Evolutionary conservation across 768 basidiomycete genomes (phyloP).

Genomic region (Calvatia gigantea): DNA sequence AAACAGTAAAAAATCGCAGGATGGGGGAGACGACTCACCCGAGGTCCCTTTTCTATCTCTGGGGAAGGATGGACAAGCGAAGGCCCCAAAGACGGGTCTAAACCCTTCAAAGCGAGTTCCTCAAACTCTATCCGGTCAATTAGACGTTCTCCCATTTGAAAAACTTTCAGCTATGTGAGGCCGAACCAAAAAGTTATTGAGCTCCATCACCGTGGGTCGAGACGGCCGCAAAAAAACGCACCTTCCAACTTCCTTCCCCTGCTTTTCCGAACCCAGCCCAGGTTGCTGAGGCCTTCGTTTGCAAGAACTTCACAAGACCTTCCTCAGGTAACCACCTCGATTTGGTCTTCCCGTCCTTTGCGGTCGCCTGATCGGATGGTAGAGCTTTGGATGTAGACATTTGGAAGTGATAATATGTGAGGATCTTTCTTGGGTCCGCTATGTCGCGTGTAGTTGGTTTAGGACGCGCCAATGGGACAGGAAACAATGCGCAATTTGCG

Average conservation of each 20-base stretch:
- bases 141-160: conserved; percentile 61
- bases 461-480: conserved; percentile 40
- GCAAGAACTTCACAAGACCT: conserved; percentile 45
- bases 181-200: not conserved
- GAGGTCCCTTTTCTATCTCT: conserved; percentile 14
- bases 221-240: conserved; percentile 26
- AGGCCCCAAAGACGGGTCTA: conserved; percentile 72
- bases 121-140: conserved; percentile 77
- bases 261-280: conserved; percentile 74
- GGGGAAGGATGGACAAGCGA: conserved; percentile 27
- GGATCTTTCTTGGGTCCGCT: conserved; percentile 19
- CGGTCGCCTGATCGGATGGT: conserved; percentile 3
- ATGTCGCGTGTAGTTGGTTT: conserved; percentile 11
- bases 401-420: conserved; percentile 47
- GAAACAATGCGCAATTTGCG: conserved; percentile 47
- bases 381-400: conserved; percentile 21
- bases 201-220: not conserved
- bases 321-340: conserved; percentile 34
- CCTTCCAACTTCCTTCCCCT: conserved; percentile 66
- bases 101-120: conserved; percentile 68
- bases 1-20: not conserved
- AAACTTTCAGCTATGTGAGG: conserved; percentile 48
- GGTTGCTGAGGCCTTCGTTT: conserved; percentile 46
- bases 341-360: conserved; percentile 14
- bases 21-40: not conserved